These are phyloP conservation scores for Eimeria mitis DNA, from an alignment of 169 alveolate species.

Conservation along the genomic window DNA sequence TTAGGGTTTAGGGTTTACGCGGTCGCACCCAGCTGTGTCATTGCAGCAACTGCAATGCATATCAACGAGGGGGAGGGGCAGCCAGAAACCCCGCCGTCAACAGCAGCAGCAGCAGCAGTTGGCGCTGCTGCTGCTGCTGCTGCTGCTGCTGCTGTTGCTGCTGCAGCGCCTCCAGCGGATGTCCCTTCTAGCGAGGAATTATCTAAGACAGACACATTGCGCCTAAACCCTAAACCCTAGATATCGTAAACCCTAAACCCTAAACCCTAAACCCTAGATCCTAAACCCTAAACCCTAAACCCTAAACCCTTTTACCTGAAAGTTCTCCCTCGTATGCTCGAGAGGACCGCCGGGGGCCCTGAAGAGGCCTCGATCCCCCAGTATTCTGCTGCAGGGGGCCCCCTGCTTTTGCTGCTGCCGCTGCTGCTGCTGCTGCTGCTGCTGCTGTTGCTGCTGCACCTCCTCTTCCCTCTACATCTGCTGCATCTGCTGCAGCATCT, in stretches of 20 bases:
- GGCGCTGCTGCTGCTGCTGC: constrained; percentile 5
- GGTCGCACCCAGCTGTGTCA: background rate
- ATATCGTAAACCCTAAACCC: background rate
- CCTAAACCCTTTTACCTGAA: background rate
- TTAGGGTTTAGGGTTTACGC: constrained; percentile 45
- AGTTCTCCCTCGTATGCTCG: background rate
- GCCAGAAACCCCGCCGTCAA: background rate
- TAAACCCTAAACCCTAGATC: constrained; percentile 35
- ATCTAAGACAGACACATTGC: background rate
- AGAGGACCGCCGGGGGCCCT: background rate
- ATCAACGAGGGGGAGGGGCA: background rate
- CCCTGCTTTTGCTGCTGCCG: background rate
- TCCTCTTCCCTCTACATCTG: background rate
- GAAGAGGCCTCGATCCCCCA: background rate
- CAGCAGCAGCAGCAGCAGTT: constrained; percentile 30
- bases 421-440: too few species aligned
- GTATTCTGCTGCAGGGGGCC: constrained; percentile 7
- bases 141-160: constrained; percentile 28
- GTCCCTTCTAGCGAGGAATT: background rate
- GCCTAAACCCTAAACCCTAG: background rate
- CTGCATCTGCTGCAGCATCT: background rate
- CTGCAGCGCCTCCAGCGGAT: background rate
- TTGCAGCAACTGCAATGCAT: constrained; percentile 1
- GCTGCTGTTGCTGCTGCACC: background rate
- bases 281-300: constrained; percentile 46